Base-by-base conservation (phyloP, 2,329 filamentous ascomycete genomes). In the Cladobotryum mycophilum region DNA sequence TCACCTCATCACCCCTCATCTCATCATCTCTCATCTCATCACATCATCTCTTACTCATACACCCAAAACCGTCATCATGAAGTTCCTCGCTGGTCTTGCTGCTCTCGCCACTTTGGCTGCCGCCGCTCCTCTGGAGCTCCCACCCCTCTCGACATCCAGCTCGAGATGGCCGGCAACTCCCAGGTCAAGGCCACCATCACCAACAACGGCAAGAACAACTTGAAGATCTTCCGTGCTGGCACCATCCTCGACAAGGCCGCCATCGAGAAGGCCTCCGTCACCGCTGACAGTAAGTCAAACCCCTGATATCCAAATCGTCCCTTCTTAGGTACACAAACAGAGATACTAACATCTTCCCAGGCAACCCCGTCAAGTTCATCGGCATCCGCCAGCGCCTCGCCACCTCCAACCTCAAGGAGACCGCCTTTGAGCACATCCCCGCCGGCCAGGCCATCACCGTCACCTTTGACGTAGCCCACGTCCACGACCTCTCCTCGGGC, bases 401-500 rank as follows among this genome's bases (percentile, higher is more conserved):
- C 53, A 75, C 72, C 14, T 59, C 60, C 2, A 65, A 67, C 38
- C 69, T 82, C 20, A 65, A 59, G 15, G 70, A 74, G 30, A 70
- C 73, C 4, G 71, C 75, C 45, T 83, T 82, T 64, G 64, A 75
- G 57, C 66, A 67, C 35, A 72, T 83, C 48, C 65, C 64, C 4
- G 67, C 72, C 4, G 73, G 73, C 45, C 64, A 79, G 62, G 75
- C 76, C 8, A 69, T 82, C 55, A 72, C 76, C 56, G 66, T 76
- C 33, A 72, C 70, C 38, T 79, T 82, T 52, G 76, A 82, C 57
- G 69, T 79, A 33, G 79, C 76, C 34, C 70, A 79, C 61, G 71
- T 76, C 2, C 79, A 82, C 63, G 74, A 80, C 55, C 70, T 76
- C 46, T 68, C 66, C 43, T 53, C 64, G 6, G 76, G 77, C 46